Base-by-base conservation (phyloP, 352 stramenopile genomes). In the Hyaloperonospora arabidopsidis region DNA sequence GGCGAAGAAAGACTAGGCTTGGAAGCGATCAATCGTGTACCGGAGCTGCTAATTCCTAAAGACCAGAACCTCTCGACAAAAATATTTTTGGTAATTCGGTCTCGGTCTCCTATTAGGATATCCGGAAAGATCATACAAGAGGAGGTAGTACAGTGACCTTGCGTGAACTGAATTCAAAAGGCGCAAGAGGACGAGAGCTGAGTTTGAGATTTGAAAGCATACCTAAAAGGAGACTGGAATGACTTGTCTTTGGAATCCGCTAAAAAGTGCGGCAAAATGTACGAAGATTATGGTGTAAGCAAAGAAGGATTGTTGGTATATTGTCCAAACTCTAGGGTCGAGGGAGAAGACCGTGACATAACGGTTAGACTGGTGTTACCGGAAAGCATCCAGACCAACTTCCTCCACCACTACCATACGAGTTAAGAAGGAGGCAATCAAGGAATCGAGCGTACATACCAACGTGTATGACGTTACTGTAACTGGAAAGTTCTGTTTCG, bases 141-240 rank as follows among this genome's bases (percentile, higher is more conserved):
- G 8, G 10, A 6, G 0, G 19, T 51, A 5, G 43, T 50, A 18
- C 29, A 57, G 29, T 15, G 18, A 6, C 17, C 51, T 1, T 10
- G 43, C 3, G 13, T 45, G 14, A 43, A 57, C 18, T 32, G 19
- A 17, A 40, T 57, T 11, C 10, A 32, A 10, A n/a, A 21, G 6
- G 18, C 50, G 1, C 51, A 57, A 17, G 29, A 57, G 8, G 40
- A 50, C 15, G 40, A 45, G 29, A 50, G 22, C 40, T 44, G 8
- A 32, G 39, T 1, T 5, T 13, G 15, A 32, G 4, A 32, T 32
- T 32, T 32, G 45, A 57, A 57, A 29, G 13, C 29, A 13, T 51
- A 46, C 17, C 23, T 57, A 14, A 22, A 17, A 7, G 17, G n/a
- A 48, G 41, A 43, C 6, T 43, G 15, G 15, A 14, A 2, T 19